Conservation (phyloP, 305 asterid species). For the Fraxinus xanthoxyloides region DNA sequence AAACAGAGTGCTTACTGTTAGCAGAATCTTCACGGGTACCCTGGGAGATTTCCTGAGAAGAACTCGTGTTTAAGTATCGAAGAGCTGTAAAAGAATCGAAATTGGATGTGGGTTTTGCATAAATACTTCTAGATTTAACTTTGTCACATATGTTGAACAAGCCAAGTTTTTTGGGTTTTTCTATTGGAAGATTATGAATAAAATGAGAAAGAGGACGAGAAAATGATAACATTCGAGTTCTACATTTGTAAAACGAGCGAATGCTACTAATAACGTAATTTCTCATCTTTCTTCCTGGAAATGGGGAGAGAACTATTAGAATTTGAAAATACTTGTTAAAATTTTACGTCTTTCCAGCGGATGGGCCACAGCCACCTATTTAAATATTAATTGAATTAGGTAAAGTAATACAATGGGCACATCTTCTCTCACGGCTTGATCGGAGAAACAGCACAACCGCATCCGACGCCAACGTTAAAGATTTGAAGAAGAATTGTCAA, state of each 20-base stretch:
- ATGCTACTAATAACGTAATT: slow-evolving; percentile 26
- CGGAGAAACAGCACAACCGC: too few species aligned
- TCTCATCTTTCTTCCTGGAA: slow-evolving; percentile 29
- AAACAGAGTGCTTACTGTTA: slow-evolving; percentile 22
- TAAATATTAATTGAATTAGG: too few species aligned
- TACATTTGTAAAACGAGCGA: slow-evolving; percentile 21
- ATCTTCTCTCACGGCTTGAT: too few species aligned
- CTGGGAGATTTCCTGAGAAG: slow-evolving; percentile 21
- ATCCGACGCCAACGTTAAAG: background rate
- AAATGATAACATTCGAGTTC: slow-evolving; percentile 14
- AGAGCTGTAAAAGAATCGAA: slow-evolving; percentile 22
- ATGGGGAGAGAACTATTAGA: background rate
- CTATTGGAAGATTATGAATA: slow-evolving; percentile 20
- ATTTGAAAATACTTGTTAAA: too few species aligned
- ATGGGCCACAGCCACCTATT: too few species aligned
- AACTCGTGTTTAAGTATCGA: slow-evolving; percentile 34
- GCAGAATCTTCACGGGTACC: slow-evolving; percentile 15
- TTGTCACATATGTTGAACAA: slow-evolving; percentile 6
- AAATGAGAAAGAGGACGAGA: slow-evolving; percentile 25
- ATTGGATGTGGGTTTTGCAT: slow-evolving; percentile 24
- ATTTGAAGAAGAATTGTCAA: background rate
- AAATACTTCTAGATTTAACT: slow-evolving; percentile 10
- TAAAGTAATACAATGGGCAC: too few species aligned
- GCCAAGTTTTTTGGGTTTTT: slow-evolving; percentile 20
- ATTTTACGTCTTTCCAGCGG: too few species aligned